A percentile compares a stretch with the other conserved stretches of the same genome.
phyloP scores from a whole-genome alignment of 257 asterid species.

The Capsicum baccatum region DNA sequence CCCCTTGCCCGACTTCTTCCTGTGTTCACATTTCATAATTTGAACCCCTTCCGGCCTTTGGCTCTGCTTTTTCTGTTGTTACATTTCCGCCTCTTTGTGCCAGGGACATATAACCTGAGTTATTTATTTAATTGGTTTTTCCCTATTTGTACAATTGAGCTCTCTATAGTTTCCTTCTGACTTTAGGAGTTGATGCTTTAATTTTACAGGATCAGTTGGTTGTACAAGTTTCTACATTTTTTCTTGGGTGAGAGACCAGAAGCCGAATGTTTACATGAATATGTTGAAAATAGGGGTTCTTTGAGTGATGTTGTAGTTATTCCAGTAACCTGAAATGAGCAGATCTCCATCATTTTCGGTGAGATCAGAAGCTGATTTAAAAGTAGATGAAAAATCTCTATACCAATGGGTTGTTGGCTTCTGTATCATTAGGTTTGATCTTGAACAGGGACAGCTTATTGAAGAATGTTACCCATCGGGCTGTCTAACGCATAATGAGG shows the following conservation, averaged over 20 bases:
- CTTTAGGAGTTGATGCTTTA: not conserved
- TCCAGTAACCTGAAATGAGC: conserved; percentile 69
- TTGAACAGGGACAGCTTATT: conserved; percentile 95
- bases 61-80: not conserved
- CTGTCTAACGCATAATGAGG: conserved; percentile 83
- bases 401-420: conserved; percentile 87
- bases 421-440: conserved; percentile 92
- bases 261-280: conserved; percentile 18
- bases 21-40: too few species aligned
- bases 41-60: too few species aligned
- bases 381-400: conserved; percentile 72
- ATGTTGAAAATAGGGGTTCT: conserved; percentile 42
- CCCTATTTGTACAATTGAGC: not conserved
- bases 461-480: conserved; percentile 95
- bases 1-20: too few species aligned
- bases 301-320: conserved; percentile 44
- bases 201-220: conserved; percentile 6
- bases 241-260: conserved; percentile 32
- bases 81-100: not conserved
- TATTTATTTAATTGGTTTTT: not conserved
- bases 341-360: conserved; percentile 84
- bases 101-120: not conserved
- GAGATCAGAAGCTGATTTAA: conserved; percentile 67
- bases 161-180: not conserved
- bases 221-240: conserved; percentile 4